Percentiles rank a stretch among this genome's conserved stretches.
Evolutionary conservation across 2,329 filamentous ascomycete species (phyloP).

Genomic region (Fusarium clavum): DNA sequence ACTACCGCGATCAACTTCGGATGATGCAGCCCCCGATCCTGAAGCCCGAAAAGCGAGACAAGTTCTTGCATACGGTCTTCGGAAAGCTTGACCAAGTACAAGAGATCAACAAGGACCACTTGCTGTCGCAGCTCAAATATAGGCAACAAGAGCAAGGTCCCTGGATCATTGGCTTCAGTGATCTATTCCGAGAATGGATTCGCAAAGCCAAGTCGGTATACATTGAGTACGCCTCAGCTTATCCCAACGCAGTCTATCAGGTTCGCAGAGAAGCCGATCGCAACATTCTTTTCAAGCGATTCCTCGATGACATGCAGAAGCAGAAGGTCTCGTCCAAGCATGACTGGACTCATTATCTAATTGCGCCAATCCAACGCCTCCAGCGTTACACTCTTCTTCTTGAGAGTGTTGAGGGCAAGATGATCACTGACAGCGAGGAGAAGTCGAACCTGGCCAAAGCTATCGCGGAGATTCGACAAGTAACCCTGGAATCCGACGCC

Average conservation of each 20-base stretch:
- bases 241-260: constrained; percentile 84
- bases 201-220: constrained; percentile 90
- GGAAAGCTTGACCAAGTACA: constrained; percentile 90
- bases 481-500: constrained; percentile 89
- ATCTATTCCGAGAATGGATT: constrained; percentile 98
- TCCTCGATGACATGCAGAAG: constrained; percentile 82
- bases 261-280: constrained; percentile 85
- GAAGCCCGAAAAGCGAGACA: constrained; percentile 78
- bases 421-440: constrained; percentile 86
- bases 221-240: constrained; percentile 90
- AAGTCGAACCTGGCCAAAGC: constrained; percentile 85
- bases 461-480: constrained; percentile 89
- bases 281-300: constrained; percentile 87
- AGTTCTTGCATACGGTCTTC: constrained; percentile 88
- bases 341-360: constrained; percentile 94
- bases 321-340: constrained; percentile 85
- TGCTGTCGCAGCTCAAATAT: constrained; percentile 94
- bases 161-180: constrained; percentile 93
- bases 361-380: constrained; percentile 90
- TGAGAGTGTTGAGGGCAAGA: constrained; percentile 84
- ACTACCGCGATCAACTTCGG: constrained; percentile 86
- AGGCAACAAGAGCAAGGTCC: constrained; percentile 96
- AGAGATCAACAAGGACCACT: constrained; percentile 90
- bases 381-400: constrained; percentile 91
- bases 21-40: constrained; percentile 83